Conservation (phyloP, 2,329 filamentous ascomycete species). For the Periconia macrospinosa region DNA sequence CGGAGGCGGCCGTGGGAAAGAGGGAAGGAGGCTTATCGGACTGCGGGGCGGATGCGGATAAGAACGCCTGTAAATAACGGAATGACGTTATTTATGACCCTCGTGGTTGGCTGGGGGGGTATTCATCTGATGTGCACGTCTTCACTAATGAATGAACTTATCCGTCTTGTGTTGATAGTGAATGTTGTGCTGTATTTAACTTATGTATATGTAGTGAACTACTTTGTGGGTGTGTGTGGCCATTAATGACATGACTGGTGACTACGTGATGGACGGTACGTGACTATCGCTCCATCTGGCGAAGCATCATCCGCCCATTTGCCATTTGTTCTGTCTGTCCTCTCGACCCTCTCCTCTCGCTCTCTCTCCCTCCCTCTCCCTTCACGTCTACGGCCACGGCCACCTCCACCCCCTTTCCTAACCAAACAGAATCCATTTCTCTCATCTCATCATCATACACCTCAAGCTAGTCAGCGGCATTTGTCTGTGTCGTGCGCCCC, state of each 20-base stretch:
- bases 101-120: too few species aligned
- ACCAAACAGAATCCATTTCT: neutral
- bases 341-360: neutral
- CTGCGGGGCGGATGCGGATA: too few species aligned
- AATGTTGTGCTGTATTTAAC: too few species aligned
- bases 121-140: too few species aligned
- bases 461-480: neutral
- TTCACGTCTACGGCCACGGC: neutral
- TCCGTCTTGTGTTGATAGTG: too few species aligned
- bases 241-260: neutral
- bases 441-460: neutral
- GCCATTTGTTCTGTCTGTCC: neutral
- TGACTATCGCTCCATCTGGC: slow-evolving; percentile 3
- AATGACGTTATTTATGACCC: too few species aligned
- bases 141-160: too few species aligned
- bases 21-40: too few species aligned
- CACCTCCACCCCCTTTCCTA: neutral
- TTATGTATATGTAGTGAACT: too few species aligned
- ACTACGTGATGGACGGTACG: neutral
- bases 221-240: too few species aligned
- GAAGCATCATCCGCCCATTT: slow-evolving; percentile 29
- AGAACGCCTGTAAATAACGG: too few species aligned
- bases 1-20: neutral
- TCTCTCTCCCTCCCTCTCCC: neutral
- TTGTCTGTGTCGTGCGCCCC: neutral